These are phyloP conservation scores for Magnaporthiopsis rhizophila DNA, from an alignment of 2,329 filamentous ascomycete genomes.

Conservation along the genomic window DNA sequence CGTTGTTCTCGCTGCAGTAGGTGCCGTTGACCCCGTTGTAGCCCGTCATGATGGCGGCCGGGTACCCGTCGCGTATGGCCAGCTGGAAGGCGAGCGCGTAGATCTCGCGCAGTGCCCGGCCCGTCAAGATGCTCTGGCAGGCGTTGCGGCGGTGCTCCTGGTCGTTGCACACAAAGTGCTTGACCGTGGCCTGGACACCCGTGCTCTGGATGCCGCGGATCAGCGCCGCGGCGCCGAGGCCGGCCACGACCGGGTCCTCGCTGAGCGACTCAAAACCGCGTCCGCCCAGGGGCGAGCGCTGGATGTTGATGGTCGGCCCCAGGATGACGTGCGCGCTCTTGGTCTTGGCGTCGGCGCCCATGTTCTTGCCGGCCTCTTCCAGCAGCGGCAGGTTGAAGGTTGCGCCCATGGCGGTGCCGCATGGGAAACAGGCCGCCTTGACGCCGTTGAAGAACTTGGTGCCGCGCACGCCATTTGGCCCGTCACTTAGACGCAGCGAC, in stretches of 20 bases:
- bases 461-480: constrained; percentile 62
- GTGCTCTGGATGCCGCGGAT: constrained; percentile 48
- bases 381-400: constrained; percentile 50
- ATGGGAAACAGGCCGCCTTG: constrained; percentile 53
- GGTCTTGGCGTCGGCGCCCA: constrained; percentile 44
- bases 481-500: constrained; percentile 57
- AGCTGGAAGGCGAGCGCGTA: constrained; percentile 52
- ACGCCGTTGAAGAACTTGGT: constrained; percentile 60
- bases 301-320: constrained; percentile 57
- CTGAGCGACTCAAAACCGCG: constrained; percentile 52
- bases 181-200: constrained; percentile 48
- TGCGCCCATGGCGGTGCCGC: constrained; percentile 47
- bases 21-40: constrained; percentile 53
- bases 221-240: constrained; percentile 44
- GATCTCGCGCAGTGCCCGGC: constrained; percentile 49
- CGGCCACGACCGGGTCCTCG: constrained; percentile 50
- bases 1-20: constrained; percentile 45
- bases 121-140: constrained; percentile 45
- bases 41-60: constrained; percentile 49
- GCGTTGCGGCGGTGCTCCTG: constrained; percentile 51
- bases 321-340: constrained; percentile 52
- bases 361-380: constrained; percentile 39
- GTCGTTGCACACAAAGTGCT: constrained; percentile 56
- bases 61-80: constrained; percentile 40
- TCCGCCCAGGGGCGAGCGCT: constrained; percentile 50